These are phyloP conservation scores for Westerdykella sp. DNA, from an alignment of 2,329 filamentous ascomycete species.

Conservation along the genomic window DNA sequence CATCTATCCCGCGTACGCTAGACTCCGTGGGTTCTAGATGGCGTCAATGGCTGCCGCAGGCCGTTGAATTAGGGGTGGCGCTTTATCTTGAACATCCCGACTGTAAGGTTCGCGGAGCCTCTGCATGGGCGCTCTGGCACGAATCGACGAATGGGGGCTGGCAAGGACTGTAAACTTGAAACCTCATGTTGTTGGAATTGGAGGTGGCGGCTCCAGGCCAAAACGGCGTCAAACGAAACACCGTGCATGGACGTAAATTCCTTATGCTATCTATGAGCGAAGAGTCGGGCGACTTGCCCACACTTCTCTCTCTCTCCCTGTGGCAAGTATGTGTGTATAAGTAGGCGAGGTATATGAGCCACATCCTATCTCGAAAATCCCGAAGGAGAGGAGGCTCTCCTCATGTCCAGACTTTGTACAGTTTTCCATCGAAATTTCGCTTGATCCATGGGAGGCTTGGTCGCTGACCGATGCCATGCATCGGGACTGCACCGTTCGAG, in stretches of 20 bases:
- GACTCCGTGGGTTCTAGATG: constrained; percentile 9
- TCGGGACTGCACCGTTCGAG: too few relatives aligned
- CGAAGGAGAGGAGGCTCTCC: too few relatives aligned
- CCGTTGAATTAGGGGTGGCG: constrained; percentile 11
- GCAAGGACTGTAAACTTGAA: background rate
- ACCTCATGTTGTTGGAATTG: background rate
- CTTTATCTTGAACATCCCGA: constrained; percentile 2
- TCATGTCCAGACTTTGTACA: background rate
- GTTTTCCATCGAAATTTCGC: background rate
- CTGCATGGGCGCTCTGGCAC: background rate
- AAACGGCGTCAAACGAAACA: constrained; percentile 1
- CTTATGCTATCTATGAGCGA: background rate
- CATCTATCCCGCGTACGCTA: constrained; percentile 11
- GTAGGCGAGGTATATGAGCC: background rate
- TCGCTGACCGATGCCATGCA: too few relatives aligned
- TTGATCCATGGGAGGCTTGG: background rate
- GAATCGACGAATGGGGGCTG: background rate
- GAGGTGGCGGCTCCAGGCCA: background rate
- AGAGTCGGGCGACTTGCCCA: background rate
- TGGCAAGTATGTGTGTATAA: background rate
- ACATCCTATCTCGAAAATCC: background rate
- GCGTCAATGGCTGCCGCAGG: constrained; percentile 13
- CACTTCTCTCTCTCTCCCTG: background rate
- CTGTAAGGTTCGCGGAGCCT: background rate
- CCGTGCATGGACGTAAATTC: background rate